These are phyloP conservation scores for Exophiala dermatitidis DNA, from an alignment of 2,329 filamentous ascomycete species.

Conservation along the genomic window DNA sequence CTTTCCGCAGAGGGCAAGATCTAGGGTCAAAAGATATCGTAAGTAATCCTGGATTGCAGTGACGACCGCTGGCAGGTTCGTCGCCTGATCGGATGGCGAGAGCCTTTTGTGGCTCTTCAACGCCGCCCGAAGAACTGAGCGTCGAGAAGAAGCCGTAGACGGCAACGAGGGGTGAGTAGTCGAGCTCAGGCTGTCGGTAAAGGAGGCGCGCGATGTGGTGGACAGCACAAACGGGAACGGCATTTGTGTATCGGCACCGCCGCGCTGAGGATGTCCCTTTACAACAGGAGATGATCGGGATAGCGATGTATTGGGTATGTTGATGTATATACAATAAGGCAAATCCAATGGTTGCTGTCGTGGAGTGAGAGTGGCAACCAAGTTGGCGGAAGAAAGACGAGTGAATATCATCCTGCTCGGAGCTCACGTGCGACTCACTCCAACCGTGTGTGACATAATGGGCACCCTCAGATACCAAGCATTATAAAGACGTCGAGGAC, in stretches of 20 bases:
- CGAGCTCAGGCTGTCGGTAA: conserved; percentile 68
- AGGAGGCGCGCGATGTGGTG: conserved; percentile 80
- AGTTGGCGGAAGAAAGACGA: no score
- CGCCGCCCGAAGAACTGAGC: conserved; percentile 71
- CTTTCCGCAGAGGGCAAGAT: conserved; percentile 59
- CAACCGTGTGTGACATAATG: no score
- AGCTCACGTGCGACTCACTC: no score
- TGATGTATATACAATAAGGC: no score
- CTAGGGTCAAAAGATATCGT: conserved; percentile 72
- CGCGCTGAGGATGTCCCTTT: no score
- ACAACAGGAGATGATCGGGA: no score
- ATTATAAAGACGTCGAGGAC: no score
- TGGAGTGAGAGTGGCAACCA: no score
- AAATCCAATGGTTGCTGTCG: no score
- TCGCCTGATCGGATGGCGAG: conserved; percentile 60
- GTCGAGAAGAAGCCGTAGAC: conserved; percentile 71
- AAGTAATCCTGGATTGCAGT: conserved; percentile 68
- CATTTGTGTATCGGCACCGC: conserved; percentile 47
- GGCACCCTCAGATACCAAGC: no score
- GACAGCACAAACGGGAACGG: conserved; percentile 83
- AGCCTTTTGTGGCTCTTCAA: conserved; percentile 87
- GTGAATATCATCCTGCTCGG: no score
- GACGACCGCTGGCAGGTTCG: conserved; percentile 63
- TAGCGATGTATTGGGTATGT: no score
- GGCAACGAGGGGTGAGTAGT: conserved; percentile 84